Percentiles rank a stretch among this genome's conserved stretches.
Conservation (phyloP, 768 basidiomycete species). For the Chlorophyllum brunneum region DNA sequence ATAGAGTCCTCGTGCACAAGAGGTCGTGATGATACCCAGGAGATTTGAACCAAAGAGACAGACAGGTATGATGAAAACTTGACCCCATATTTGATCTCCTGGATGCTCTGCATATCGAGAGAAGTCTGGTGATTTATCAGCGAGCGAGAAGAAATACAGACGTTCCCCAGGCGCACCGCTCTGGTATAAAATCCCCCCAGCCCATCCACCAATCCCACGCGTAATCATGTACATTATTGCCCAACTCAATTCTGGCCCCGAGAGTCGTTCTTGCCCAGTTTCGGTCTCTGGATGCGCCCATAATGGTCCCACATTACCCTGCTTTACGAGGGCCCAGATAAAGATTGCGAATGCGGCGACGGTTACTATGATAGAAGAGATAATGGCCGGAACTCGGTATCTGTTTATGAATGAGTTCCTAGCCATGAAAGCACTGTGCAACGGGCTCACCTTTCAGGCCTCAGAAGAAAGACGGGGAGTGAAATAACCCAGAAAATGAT, state of each 20-base stretch:
- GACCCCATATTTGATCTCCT: constrained; percentile 27
- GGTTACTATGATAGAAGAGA: constrained; percentile 22
- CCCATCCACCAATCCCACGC: constrained; percentile 29
- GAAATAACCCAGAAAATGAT: constrained; percentile 27
- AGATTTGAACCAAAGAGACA: constrained; percentile 28
- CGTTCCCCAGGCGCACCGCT: constrained; percentile 12
- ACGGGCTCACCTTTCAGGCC: constrained; percentile 25
- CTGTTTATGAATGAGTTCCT: too few species aligned
- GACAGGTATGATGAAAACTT: constrained; percentile 26
- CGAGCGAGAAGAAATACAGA: neutral
- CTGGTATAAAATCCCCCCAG: constrained; percentile 21
- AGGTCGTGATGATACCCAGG: constrained; percentile 27
- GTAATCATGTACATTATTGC: constrained; percentile 27
- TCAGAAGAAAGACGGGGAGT: constrained; percentile 23
- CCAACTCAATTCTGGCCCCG: constrained; percentile 24
- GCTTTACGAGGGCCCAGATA: constrained; percentile 25
- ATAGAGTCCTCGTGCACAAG: constrained; percentile 22
- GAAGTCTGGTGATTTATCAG: constrained; percentile 19
- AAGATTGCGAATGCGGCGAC: constrained; percentile 24
- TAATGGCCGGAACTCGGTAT: neutral
- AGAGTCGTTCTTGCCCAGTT: constrained; percentile 21
- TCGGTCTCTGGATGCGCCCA: constrained; percentile 22
- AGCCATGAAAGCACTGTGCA: too few species aligned
- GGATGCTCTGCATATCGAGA: constrained; percentile 27
- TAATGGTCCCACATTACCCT: constrained; percentile 25